Percentiles rank a stretch among this genome's conserved stretches.
These are phyloP conservation scores for Solanum gandarillasii DNA, from an alignment of 257 asterid genomes.

Conservation along the genomic window DNA sequence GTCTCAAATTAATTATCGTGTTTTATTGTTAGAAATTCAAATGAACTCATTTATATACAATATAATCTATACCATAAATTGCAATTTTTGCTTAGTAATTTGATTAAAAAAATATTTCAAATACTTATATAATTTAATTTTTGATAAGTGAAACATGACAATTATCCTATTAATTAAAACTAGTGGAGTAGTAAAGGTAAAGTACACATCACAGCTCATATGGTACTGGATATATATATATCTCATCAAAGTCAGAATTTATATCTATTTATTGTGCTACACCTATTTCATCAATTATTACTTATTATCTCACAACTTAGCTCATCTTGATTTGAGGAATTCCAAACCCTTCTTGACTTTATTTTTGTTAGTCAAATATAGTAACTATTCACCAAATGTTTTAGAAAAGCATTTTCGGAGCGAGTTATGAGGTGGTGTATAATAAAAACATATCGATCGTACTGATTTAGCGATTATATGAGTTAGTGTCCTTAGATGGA, in stretches of 20 bases:
- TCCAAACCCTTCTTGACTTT: neutral
- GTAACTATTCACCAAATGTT: neutral
- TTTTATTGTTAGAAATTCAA: neutral
- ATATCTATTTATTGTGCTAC: neutral
- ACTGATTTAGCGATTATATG: neutral
- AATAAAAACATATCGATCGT: neutral
- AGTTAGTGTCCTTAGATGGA: fast-evolving
- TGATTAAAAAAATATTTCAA: too few species aligned
- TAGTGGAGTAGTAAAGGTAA: neutral
- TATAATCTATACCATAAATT: too few species aligned
- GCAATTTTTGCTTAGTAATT: too few species aligned
- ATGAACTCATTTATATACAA: neutral
- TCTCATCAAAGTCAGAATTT: neutral
- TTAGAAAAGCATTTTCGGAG: neutral
- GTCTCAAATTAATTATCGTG: neutral
- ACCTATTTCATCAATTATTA: neutral
- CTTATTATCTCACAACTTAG: neutral
- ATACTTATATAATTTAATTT: too few species aligned
- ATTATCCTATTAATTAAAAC: too few species aligned
- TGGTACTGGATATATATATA: neutral
- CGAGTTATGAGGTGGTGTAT: neutral
- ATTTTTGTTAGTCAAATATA: neutral
- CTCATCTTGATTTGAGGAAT: neutral
- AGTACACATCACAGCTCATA: neutral
- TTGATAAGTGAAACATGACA: too few species aligned